Evolutionary conservation across 495 filamentous ascomycete genomes (phyloP).

Genomic region (Daldinia childiae): DNA sequence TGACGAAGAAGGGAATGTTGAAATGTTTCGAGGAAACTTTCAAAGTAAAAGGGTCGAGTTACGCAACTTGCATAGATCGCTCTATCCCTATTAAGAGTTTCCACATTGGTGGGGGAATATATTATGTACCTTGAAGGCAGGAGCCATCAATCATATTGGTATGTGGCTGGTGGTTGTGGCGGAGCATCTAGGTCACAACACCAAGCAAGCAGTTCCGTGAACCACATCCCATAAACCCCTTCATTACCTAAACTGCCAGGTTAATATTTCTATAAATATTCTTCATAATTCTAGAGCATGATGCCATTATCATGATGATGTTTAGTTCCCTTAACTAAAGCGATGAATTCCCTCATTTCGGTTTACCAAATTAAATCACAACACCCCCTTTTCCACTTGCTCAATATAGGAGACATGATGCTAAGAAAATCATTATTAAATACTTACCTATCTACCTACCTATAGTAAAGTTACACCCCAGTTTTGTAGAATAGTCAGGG

Average conservation of each 20-base stretch:
- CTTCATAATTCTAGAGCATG: background rate
- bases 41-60: background rate
- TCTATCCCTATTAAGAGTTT: slow-evolving; percentile 20
- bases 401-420: background rate
- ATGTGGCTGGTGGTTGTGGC: background rate
- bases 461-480: too few species aligned
- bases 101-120: slow-evolving; percentile 23
- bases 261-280: background rate
- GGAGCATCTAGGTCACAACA: background rate
- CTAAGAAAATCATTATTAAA: background rate
- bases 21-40: slow-evolving; percentile 19
- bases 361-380: background rate
- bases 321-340: background rate
- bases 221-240: background rate
- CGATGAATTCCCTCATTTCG: background rate
- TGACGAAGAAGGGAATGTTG: slow-evolving; percentile 5
- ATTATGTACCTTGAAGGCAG: background rate
- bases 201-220: background rate
- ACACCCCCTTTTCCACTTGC: background rate
- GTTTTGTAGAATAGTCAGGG: background rate
- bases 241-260: background rate
- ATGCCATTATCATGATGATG: background rate
- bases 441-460: too few species aligned
- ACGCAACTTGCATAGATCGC: background rate
- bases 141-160: background rate